Conservation (phyloP, 1,284 basidiomycete species). For the Ganoderma meredithae region DNA sequence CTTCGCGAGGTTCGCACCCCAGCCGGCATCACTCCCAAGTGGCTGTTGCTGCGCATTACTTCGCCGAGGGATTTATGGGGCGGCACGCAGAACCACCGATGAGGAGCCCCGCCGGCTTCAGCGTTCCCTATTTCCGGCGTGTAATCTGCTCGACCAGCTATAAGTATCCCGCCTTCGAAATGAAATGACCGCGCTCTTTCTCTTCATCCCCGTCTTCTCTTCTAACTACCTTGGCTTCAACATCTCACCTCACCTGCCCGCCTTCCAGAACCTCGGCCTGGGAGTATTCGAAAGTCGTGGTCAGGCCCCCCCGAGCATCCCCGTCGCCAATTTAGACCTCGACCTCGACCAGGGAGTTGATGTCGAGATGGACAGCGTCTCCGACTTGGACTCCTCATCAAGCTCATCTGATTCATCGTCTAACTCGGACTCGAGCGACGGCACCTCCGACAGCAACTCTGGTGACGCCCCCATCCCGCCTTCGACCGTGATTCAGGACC, state of each 20-base stretch:
- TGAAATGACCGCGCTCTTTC: not conserved
- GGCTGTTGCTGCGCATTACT: not conserved
- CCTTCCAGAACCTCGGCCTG: slow-evolving; percentile 63
- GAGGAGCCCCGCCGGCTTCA: not conserved
- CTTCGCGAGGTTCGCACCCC: not conserved
- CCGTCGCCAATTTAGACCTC: slow-evolving; percentile 34
- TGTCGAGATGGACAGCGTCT: slow-evolving; percentile 11
- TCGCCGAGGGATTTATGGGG: not conserved
- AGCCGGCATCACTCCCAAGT: not conserved
- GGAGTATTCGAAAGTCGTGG: slow-evolving; percentile 64
- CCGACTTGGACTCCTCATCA: slow-evolving; percentile 30
- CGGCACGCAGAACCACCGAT: not conserved
- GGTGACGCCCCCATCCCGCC: slow-evolving; percentile 33
- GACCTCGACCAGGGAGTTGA: slow-evolving; percentile 15
- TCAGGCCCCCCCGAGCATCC: slow-evolving; percentile 25
- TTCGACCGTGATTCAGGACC: slow-evolving; percentile 6
- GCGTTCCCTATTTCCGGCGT: slow-evolving; percentile 2
- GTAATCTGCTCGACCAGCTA: not conserved
- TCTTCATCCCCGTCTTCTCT: not conserved
- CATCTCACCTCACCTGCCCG: not conserved
- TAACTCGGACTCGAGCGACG: slow-evolving; percentile 11
- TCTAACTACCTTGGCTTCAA: slow-evolving; percentile 2
- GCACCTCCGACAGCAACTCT: slow-evolving; percentile 30
- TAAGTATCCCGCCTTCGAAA: not conserved
- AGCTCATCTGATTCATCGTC: slow-evolving; percentile 31